Evolutionary conservation across 768 basidiomycete species (phyloP), one percentile per base, ranked within the genome.

Genomic region (Peribolospora baueri): DNA sequence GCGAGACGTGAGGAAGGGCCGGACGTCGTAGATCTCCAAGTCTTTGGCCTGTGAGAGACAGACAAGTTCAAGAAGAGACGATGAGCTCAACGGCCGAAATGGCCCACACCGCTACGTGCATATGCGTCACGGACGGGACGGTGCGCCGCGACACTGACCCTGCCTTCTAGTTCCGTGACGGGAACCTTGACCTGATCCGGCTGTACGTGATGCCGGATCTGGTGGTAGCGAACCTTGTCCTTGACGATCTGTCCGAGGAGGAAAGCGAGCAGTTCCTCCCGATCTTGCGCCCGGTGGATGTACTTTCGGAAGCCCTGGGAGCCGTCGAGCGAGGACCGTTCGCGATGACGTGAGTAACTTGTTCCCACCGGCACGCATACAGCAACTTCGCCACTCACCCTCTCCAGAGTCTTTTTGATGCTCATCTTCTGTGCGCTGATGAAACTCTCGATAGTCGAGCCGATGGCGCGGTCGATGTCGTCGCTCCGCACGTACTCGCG

Each of bases 361-460:
- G 3, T 42, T 40, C 39, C 14, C 13, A 7, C 13, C 11, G 14
- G 38, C n/a, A 49, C 52, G 7, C 42, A 25, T 54, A 55, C 11
- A 7, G 6, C 50, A 37, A 25, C 42, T 45, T 2, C 52, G 42
- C 40, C 8, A 73, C 79, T 61, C 61, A 91, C 91, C 63, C 93
- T 74, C 68, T 98, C 87, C 48, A 98, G 72, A 3, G 88, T 90
- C 72, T 87, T 93, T 75, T 95, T 95, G 72, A 97, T 91, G 56
- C 84, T 86, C 76, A 88, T 81, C 73, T 98, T 98, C 68, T 98
- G 93, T 38, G 93, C 83, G 61, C 70, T 90, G 56, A 98, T 85
- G 67, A 98, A 98, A 69, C 84, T 88, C 53, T 81, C 81, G 39
- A 98, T 79, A 3, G 86, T 84, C 50, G 95, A 90, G 62, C 86